Evolutionary conservation across 305 asterid genomes (phyloP), one percentile per base, ranked within the genome.

Genomic region (Andrographis paniculata): DNA sequence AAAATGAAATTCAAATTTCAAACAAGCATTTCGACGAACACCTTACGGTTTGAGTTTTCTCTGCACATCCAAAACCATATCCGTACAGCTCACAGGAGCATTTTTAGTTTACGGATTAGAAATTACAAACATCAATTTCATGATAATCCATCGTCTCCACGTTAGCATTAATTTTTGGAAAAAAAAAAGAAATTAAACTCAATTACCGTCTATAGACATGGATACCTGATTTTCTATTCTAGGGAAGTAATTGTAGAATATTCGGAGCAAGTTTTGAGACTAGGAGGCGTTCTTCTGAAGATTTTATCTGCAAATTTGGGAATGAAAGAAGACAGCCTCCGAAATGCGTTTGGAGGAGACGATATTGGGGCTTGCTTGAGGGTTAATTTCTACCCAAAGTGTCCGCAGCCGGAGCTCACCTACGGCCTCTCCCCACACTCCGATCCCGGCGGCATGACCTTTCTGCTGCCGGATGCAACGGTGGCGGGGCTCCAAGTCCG

Each of bases 331-430:
- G 73, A 75, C 2, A 61, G 55, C 48, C 75, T 87, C 35, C 39
- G 53, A 48, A 60, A 76, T 45, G 93, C 85, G 7, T 87, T 87
- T 49, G 96, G 93, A 52, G 91, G 91, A 1, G 73, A 62, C 2
- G 63, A 65, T 4, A 21, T 65, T 9, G 84, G 82, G 41, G 84
- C 84, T 66, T 87, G 93, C 66, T 59, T 78, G 64, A 71, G 93
- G 67, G 70, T 52, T 2, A 83, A 84, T 52, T 84, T 65, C 55
- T 87, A 84, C 73, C 95, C 95, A 22, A 84, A 77, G 58, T 87
- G 97, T 63, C 97, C 97, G 31, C 88, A 84, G 44, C 97, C 97
- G 5, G 92, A 79, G 37, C 92, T 81, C 21, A 77, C 97, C 0
- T 58, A 76, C n/a, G 97, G 97, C 16, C 77, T 87, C 28, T 81